These are phyloP conservation scores for Boletellus sp. DNA, from an alignment of 768 basidiomycete species.

Conservation along the genomic window DNA sequence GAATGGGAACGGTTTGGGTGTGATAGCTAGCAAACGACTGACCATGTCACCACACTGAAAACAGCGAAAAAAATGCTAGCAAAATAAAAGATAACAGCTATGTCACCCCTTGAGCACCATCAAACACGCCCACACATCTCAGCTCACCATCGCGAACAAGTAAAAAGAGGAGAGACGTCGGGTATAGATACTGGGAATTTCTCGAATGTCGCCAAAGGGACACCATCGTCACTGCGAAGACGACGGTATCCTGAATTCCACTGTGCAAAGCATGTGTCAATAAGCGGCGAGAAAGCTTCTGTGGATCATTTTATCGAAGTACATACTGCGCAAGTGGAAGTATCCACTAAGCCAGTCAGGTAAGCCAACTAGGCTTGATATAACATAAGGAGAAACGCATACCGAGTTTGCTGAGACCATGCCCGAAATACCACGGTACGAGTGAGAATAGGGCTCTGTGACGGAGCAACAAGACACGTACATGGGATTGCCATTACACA, in stretches of 20 bases:
- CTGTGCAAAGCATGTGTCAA: background rate
- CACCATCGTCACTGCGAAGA: conserved; percentile 1
- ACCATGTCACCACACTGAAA: too few relatives aligned
- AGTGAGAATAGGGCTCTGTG: background rate
- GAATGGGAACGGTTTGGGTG: too few relatives aligned
- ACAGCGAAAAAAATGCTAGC: conserved; percentile 1
- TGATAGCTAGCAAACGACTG: too few relatives aligned
- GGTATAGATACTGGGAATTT: conserved; percentile 2
- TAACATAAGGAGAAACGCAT: background rate
- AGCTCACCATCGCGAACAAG: conserved; percentile 12
- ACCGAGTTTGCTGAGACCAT: background rate
- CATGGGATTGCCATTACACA: background rate
- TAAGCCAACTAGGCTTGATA: background rate
- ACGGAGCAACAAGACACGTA: background rate
- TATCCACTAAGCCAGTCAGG: background rate
- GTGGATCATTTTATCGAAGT: background rate
- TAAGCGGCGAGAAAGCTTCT: too few relatives aligned
- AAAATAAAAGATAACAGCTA: conserved; percentile 4
- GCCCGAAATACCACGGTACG: too few relatives aligned
- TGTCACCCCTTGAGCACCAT: too few relatives aligned
- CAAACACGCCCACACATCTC: too few relatives aligned
- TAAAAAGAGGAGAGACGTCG: conserved; percentile 1
- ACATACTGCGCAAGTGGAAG: conserved; percentile 1
- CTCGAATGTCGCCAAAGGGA: conserved; percentile 7
- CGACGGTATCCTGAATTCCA: background rate